These are phyloP conservation scores for Coemansia sp. DNA, from an alignment of 371 early-diverging fungal genomes.

Conservation along the genomic window DNA sequence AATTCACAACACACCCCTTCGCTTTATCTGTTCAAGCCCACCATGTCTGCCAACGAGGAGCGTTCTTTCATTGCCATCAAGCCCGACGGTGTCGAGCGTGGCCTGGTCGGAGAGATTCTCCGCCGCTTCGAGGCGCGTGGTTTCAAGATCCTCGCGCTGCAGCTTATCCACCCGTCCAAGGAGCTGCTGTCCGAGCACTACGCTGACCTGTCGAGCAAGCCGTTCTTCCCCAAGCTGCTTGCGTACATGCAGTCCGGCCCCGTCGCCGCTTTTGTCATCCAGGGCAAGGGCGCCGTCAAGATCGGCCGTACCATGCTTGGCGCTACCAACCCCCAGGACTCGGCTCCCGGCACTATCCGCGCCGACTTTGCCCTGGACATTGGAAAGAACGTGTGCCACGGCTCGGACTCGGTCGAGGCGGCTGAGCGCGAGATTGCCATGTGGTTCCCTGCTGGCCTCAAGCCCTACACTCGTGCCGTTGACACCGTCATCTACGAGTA, in stretches of 20 bases:
- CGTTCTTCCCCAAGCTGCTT: constrained; percentile 95
- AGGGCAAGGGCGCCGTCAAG: constrained; percentile 96
- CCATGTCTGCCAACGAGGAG: constrained; percentile 58
- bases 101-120: constrained; percentile 95
- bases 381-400: constrained; percentile 98
- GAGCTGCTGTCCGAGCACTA: constrained; percentile 95
- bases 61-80: constrained; percentile 81
- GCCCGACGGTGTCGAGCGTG: constrained; percentile 86
- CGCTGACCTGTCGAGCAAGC: constrained; percentile 85
- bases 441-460: constrained; percentile 88
- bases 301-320: constrained; percentile 96
- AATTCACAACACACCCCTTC: not conserved
- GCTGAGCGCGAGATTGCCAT: constrained; percentile 96
- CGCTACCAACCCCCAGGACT: constrained; percentile 89
- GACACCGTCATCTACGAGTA: constrained; percentile 70
- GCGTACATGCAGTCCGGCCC: constrained; percentile 74
- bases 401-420: constrained; percentile 96
- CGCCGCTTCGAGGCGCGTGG: constrained; percentile 91
- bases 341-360: constrained; percentile 98
- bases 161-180: constrained; percentile 73
- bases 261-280: constrained; percentile 87
- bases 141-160: constrained; percentile 79
- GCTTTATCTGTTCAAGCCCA: constrained; percentile 2
- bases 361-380: constrained; percentile 96
- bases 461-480: constrained; percentile 54